A percentile compares a stretch with the other conserved stretches of the same genome.
Conservation (phyloP, 768 basidiomycete species). For the Leucosporidium scottii region DNA sequence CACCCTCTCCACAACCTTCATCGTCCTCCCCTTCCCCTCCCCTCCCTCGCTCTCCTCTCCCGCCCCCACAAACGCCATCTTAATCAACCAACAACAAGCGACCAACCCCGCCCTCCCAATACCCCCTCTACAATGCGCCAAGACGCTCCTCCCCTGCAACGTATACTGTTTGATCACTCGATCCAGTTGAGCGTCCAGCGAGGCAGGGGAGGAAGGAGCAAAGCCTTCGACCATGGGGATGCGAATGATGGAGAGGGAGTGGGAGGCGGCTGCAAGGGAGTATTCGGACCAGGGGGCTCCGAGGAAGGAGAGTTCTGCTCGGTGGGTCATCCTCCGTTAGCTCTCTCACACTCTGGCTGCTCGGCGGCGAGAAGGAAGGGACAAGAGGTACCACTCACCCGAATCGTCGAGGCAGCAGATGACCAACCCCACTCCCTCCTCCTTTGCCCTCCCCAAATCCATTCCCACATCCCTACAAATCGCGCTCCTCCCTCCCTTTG, state of each 20-base stretch:
- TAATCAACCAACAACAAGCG: constrained; percentile 86
- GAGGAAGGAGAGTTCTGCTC: constrained; percentile 67
- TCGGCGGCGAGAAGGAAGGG: constrained; percentile 49
- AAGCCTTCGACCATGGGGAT: constrained; percentile 87
- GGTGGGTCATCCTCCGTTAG: no score
- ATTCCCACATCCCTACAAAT: constrained; percentile 74
- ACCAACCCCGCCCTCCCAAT: constrained; percentile 88
- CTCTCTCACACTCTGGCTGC: constrained; percentile 49
- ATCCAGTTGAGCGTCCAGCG: constrained; percentile 61
- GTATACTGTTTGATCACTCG: constrained; percentile 65
- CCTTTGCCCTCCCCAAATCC: constrained; percentile 68
- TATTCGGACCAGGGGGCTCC: constrained; percentile 85
- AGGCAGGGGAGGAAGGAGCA: constrained; percentile 55
- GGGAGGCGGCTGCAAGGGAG: constrained; percentile 51
- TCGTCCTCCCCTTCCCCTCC: constrained; percentile 42
- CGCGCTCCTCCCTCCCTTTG: constrained; percentile 57
- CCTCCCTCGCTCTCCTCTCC: constrained; percentile 32
- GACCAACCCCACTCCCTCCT: constrained; percentile 66
- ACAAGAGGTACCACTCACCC: constrained; percentile 12
- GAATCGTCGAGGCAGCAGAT: constrained; percentile 54
- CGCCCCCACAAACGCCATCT: constrained; percentile 64
- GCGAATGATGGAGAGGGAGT: constrained; percentile 73
- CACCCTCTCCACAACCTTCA: constrained; percentile 63
- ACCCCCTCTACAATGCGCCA: constrained; percentile 89
- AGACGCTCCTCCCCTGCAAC: constrained; percentile 59